Base-by-base conservation (phyloP, 257 asterid genomes). In the Oldenlandia corymbosa region DNA sequence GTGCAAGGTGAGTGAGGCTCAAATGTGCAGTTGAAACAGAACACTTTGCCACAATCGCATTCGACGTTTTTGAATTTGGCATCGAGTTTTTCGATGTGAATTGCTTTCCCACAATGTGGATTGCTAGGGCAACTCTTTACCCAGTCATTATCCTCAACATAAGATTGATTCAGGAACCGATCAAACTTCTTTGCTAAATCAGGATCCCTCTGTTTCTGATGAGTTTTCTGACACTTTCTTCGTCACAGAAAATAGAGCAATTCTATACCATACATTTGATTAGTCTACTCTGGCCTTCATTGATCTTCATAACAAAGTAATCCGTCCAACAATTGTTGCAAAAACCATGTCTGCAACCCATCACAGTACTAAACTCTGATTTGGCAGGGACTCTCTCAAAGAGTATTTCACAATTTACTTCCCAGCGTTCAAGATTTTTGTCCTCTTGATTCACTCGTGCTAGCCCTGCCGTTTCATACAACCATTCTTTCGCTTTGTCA, bases 41-140 rank as follows among this genome's bases (percentile, higher is more conserved):
- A 82, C 27, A 79, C 86, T 13, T 36, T 10, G 37, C 84, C 80
- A 64, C 86, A 84, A 24, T 72, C 68, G 65, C 88, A 82, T 67
- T 84, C 80, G 32, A 84, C 80, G 47, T 79, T 88, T 34, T 76
- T 70, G 41, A 63, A 73, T 51, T 77, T 71, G 18, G 79, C 83
- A 14, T 66, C 48, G 64, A n/a, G n/a, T n/a, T n/a, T n/a, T n/a
- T 77, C 83, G 34, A 77, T 62, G 28, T 77, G 77, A 43, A 84
- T 64, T 23, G 86, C 88, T 32, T 82, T 82, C 60, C 84, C 86
- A 58, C 91, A 81, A 63, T 78, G 84, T 24, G 86, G 88, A 58
- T 75, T 70, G 51, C 86, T 79, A 2, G 91, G 88, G 49, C 91
- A 84, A 88, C 91, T 77, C 58, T 84, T 73, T 21, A 81, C 88